Conservation (phyloP, 371 early-diverging fungal species). For the Nematocida sp. region DNA sequence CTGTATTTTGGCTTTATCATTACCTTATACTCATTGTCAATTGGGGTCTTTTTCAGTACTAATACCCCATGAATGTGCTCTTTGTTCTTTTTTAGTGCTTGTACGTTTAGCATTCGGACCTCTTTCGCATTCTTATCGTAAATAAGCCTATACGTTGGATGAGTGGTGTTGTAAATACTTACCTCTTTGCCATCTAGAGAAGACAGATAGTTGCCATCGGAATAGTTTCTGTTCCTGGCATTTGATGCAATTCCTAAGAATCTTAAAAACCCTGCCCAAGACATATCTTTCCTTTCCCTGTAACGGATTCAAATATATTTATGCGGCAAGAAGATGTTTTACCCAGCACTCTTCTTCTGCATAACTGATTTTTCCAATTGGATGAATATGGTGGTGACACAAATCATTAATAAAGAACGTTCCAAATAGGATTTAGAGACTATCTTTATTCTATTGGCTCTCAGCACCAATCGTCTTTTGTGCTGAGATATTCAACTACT, state of each 20-base stretch:
- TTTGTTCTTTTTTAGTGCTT: conserved; percentile 42
- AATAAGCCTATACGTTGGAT: conserved; percentile 39
- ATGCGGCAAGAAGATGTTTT: no score
- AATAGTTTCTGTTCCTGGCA: neutral
- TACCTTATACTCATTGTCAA: conserved; percentile 14
- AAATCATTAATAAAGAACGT: no score
- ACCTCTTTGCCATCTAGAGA: conserved; percentile 31
- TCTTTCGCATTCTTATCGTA: conserved; percentile 25
- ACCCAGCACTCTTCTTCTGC: no score
- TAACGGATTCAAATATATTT: no score
- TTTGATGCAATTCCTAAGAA: conserved; percentile 34
- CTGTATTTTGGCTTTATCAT: conserved; percentile 37
- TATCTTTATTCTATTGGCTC: no score
- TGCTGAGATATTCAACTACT: no score
- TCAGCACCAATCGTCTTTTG: no score
- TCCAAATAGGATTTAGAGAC: no score
- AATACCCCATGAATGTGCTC: conserved; percentile 30
- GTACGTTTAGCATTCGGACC: conserved; percentile 25
- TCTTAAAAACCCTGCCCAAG: conserved; percentile 39
- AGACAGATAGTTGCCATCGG: conserved; percentile 30
- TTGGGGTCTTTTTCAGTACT: conserved; percentile 13
- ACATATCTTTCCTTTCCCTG: no score
- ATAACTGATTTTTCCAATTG: no score
- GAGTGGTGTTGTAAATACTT: conserved; percentile 34
- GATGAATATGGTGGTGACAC: no score